phyloP scores from a whole-genome alignment of 2,329 filamentous ascomycete genomes.

The Clonostachys byssicola region DNA sequence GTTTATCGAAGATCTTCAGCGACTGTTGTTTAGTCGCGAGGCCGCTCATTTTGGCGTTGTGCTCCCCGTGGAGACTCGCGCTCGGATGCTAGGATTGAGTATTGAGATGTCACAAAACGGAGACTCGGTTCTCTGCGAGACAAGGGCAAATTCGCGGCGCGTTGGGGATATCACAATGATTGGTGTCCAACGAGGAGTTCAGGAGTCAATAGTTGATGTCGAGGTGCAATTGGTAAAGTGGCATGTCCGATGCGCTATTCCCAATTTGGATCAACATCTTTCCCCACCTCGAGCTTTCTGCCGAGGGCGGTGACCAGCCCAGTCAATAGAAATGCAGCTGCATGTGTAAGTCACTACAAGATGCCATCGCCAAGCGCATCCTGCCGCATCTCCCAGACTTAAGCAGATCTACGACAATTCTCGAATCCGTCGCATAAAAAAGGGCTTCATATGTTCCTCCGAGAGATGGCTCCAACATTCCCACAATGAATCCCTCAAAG shows the following conservation, averaged over 20 bases:
- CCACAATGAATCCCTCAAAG: slow-evolving; percentile 41
- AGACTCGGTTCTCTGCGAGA: neutral
- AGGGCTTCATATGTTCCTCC: slow-evolving; percentile 4
- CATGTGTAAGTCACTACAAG: neutral
- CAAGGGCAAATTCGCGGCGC: too few relatives aligned
- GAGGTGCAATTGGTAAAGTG: slow-evolving; percentile 30
- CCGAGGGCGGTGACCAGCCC: slow-evolving; percentile 27
- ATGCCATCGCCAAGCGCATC: neutral
- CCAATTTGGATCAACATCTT: slow-evolving; percentile 14
- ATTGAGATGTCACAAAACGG: neutral
- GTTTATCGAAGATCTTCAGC: slow-evolving; percentile 95
- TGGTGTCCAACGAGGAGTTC: slow-evolving; percentile 10
- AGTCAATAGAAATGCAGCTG: slow-evolving; percentile 1
- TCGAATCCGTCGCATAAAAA: too few relatives aligned
- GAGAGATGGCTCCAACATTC: slow-evolving; percentile 19
- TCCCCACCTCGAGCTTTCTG: slow-evolving; percentile 24
- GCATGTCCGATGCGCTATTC: slow-evolving; percentile 33
- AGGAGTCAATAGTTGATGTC: slow-evolving; percentile 26
- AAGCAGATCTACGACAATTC: too few relatives aligned
- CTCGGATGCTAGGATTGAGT: neutral
- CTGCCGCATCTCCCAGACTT: too few relatives aligned
- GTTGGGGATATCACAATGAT: neutral
- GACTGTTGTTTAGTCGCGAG: slow-evolving; percentile 90
- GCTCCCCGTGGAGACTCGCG: neutral
- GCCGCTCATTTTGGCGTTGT: slow-evolving; percentile 49